Conservation (phyloP, 257 asterid genomes). For the Misopates orontium region DNA sequence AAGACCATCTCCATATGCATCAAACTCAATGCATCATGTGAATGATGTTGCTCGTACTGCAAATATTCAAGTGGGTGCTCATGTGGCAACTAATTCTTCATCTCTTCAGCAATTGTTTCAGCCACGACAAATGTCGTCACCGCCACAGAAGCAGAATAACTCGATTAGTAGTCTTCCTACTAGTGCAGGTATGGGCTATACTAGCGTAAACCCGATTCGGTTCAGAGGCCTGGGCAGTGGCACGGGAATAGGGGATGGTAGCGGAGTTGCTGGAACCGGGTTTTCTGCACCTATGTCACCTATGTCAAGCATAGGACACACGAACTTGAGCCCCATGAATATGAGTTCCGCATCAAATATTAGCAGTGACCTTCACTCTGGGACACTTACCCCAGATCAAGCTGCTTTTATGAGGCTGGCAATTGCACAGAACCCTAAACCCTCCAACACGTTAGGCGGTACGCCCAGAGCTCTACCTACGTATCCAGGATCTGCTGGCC, state of each 20-base stretch:
- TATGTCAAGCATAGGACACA: conserved; percentile 59
- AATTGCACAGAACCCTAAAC: conserved; percentile 47
- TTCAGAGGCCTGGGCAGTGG: conserved; percentile 67
- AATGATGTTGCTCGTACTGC: too few species aligned
- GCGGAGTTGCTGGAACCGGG: conserved; percentile 73
- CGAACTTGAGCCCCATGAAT: conserved; percentile 61
- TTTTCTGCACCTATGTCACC: conserved; percentile 68
- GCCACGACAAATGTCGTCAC: conserved; percentile 47
- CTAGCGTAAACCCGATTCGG: conserved; percentile 66
- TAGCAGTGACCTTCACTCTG: conserved; percentile 55
- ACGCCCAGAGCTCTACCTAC: conserved; percentile 70
- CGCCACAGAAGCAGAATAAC: conserved; percentile 61
- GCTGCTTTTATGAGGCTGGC: conserved; percentile 56
- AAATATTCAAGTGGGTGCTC: too few species aligned
- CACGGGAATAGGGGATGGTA: conserved; percentile 70
- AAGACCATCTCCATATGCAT: too few species aligned
- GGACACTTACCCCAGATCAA: conserved; percentile 48
- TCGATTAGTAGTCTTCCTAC: conserved; percentile 73
- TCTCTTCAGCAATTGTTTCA: conserved; percentile 50
- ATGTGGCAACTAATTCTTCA: conserved; percentile 52
- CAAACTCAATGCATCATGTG: too few species aligned
- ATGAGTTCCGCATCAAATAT: conserved; percentile 57
- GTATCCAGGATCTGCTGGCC: conserved; percentile 58
- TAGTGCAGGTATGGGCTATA: conserved; percentile 66
- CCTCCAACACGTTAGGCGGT: conserved; percentile 52